A percentile compares a stretch with the other conserved stretches of the same genome.
These are phyloP conservation scores for Globisporangium okanoganense DNA, from an alignment of 352 stramenopile species.

Conservation along the genomic window DNA sequence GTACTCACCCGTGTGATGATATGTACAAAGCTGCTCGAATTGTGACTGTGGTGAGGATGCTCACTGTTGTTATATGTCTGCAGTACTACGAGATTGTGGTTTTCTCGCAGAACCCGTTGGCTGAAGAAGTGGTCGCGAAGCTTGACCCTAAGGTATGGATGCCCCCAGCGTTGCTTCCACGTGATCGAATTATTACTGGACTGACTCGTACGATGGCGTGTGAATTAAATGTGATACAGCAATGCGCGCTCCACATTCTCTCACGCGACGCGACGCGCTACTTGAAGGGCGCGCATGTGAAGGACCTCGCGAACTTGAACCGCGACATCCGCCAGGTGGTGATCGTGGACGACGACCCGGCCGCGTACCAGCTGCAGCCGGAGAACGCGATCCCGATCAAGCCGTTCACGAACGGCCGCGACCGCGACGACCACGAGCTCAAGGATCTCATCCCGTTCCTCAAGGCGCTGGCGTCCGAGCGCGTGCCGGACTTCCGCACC, in stretches of 20 bases:
- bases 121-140: conserved; percentile 76
- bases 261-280: conserved; percentile 80
- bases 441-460: conserved; percentile 85
- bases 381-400: conserved; percentile 81
- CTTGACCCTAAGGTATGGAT: conserved; percentile 65
- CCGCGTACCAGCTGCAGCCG: conserved; percentile 77
- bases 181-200: not conserved
- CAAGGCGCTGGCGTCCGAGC: conserved; percentile 74
- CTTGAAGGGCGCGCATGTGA: conserved; percentile 79
- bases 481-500: conserved; percentile 68
- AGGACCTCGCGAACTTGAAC: conserved; percentile 80
- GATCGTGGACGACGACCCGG: conserved; percentile 80
- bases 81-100: conserved; percentile 88
- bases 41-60: not conserved
- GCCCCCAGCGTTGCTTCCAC: not conserved
- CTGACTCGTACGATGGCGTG: not conserved
- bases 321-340: conserved; percentile 78
- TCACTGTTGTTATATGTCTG: not conserved
- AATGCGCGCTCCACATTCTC: conserved; percentile 79
- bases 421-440: conserved; percentile 76
- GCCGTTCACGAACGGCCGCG: conserved; percentile 75
- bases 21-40: not conserved
- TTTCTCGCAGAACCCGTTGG: conserved; percentile 82
- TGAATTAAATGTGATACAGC: conserved; percentile 18
- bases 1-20: conserved; percentile 13